Base-by-base conservation (phyloP, 305 asterid genomes). In the Solanum hybrid region DNA sequence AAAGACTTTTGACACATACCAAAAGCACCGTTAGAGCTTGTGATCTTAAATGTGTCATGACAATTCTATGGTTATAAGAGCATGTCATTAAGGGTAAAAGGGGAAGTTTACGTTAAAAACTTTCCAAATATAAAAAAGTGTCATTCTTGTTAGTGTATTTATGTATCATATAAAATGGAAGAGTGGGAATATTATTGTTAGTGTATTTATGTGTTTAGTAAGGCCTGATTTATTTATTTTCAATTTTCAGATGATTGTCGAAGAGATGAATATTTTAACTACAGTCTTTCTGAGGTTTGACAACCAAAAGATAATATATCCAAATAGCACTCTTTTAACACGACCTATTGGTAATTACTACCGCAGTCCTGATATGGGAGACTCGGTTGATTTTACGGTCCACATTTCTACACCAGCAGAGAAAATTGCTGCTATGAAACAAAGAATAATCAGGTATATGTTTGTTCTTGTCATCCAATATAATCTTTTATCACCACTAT, bases 291-390 rank as follows among this genome's bases (percentile, higher is more conserved):
- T 96, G 91, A 93, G 96, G 87, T 92, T 13, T 6, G 98, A 96
- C 94, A 93, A 96, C 82, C 93, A 91, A 89, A 96, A 96, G 97
- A 91, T 95, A 27, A 72, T 93, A 11, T 95, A 88, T 80, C 98
- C 98, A 24, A 96, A 96, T 27, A 95, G 91, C 10, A 96, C 96
- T 40, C 98, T 96, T 64, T 94, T 97, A 69, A 95, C 96, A 6
- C 91, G 88, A 91, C 93, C 97, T 20, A 94, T 95, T 27, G 91
- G 94, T 29, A 96, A 96, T 91, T 96, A 69, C 91, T 95, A 96
- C 88, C 96, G 98, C 4, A 96, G 98, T 90, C 98, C 98, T 7
- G 98, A 96, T 88, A 96, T 95, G 98, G 94, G 96, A 9, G 98
- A 96, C 89, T 36, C 96, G 0, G 90, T 96, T 20, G 98, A 96